Evolutionary conservation across 257 asterid genomes (phyloP), one percentile per base, ranked within the genome.

Genomic region (Solanum chiquidenum): DNA sequence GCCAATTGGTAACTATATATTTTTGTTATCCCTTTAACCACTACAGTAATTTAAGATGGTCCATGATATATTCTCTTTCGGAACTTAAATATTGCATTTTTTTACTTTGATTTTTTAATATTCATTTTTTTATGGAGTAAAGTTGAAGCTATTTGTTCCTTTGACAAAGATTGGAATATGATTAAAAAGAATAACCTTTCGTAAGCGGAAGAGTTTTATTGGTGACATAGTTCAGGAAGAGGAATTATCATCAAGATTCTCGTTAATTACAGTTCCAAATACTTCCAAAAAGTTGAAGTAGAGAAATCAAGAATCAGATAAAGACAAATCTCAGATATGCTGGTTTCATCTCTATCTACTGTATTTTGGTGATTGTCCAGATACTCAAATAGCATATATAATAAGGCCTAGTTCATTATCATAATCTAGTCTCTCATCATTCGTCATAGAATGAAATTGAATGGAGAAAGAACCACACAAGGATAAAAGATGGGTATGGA

Each of bases 381-480:
- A 82, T 82, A 82, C 86, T 37, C 69, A 31, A 82, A 49, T 82
- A 49, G 86, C 86, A 82, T 82, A 27, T 82, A 82, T 82, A 49
- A 5, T 31, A 31, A 7, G 69, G 69, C 69, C 9, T 29, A 82
- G 7, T 25, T 49, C 44, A 18, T 77, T 40, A n/a, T 38, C 33
- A 3, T 35, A 13, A 35, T 73, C 49, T 5, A 20, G 9, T 35
- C 82, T 35, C 82, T 73, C 16, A 35, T 20, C 9, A 20, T 73
- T 73, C 49, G 49, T 23, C 49, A 35, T 20, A 10, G 82, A 20
- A 75, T 40, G 60, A 10, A 29, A 46, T 20, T 49, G 87, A 62
- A 92, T 90, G 94, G 95, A 88, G 77, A 87, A 87, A 13, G 90
- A 83, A 8, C 46, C 85, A 55, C 33, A 49, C 0, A 88, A 90